Percentiles rank a stretch among this genome's conserved stretches.
phyloP scores from a whole-genome alignment of 441 rosid species.

The Gossypium trilobum region DNA sequence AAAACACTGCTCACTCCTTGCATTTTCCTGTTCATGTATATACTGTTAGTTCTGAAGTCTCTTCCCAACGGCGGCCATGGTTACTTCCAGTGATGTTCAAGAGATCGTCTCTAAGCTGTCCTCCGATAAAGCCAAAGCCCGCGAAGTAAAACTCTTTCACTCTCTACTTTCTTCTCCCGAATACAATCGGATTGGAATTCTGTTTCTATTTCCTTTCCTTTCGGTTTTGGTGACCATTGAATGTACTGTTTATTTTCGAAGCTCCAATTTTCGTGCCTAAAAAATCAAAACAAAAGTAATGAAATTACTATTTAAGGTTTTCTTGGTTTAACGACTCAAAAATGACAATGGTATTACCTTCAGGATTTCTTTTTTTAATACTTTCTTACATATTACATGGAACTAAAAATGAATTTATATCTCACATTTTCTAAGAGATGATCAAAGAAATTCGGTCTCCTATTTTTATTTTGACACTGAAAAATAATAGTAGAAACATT shows the following conservation, averaged over 20 bases:
- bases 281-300: neutral
- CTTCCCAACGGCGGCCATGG: constrained; percentile 28
- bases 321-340: neutral
- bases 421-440: neutral
- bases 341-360: neutral
- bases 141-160: constrained; percentile 47
- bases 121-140: constrained; percentile 77
- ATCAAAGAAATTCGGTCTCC: neutral
- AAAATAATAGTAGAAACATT: neutral
- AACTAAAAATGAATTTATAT: neutral
- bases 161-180: neutral
- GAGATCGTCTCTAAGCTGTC: constrained; percentile 84
- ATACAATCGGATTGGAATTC: neutral
- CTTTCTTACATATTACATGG: neutral
- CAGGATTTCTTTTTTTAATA: neutral
- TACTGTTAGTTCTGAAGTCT: neutral
- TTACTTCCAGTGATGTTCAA: constrained; percentile 61
- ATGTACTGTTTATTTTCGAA: neutral
- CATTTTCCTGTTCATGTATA: neutral
- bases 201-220: neutral
- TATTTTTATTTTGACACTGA: neutral
- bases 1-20: neutral
- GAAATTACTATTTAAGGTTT: neutral
- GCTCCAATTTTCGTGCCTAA: neutral
- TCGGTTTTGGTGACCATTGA: neutral